These are phyloP conservation scores for Otatea glauca DNA, from an alignment of 176 grass and related monocot genomes.

Conservation along the genomic window DNA sequence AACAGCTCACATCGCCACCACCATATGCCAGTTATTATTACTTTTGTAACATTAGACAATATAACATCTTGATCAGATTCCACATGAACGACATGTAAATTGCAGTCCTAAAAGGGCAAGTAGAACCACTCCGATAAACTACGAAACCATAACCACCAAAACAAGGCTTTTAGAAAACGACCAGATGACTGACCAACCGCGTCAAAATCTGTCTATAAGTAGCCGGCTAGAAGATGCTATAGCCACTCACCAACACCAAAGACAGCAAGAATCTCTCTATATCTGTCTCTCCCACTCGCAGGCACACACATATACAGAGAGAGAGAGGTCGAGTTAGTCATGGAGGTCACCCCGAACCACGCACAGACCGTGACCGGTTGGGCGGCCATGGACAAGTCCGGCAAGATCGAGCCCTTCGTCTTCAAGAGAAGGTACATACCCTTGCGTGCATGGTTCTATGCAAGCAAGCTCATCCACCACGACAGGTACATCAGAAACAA, in stretches of 20 bases:
- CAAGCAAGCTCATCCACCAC: not conserved
- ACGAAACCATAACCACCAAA: not conserved
- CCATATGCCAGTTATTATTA: not conserved
- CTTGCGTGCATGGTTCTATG: not conserved
- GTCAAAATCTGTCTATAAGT: constrained; percentile 16
- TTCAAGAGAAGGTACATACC: constrained; percentile 74
- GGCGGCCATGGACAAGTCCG: constrained; percentile 67
- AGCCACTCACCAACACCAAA: not conserved
- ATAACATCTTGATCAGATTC: too few species aligned
- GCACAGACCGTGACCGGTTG: constrained; percentile 70
- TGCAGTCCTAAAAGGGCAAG: not conserved
- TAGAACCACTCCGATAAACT: not conserved
- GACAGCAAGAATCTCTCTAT: not conserved
- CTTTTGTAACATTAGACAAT: too few species aligned
- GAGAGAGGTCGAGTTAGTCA: not conserved
- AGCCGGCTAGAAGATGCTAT: not conserved
- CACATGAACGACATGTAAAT: not conserved
- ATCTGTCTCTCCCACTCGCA: not conserved
- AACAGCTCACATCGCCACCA: not conserved
- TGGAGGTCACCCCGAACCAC: constrained; percentile 70
- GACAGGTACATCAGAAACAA: not conserved
- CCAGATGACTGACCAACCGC: not conserved
- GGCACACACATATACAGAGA: not conserved
- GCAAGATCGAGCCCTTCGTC: constrained; percentile 60
- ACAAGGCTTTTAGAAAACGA: not conserved